These are phyloP conservation scores for Aureobasidium sp. DNA, from an alignment of 2,329 filamentous ascomycete genomes.

Conservation along the genomic window DNA sequence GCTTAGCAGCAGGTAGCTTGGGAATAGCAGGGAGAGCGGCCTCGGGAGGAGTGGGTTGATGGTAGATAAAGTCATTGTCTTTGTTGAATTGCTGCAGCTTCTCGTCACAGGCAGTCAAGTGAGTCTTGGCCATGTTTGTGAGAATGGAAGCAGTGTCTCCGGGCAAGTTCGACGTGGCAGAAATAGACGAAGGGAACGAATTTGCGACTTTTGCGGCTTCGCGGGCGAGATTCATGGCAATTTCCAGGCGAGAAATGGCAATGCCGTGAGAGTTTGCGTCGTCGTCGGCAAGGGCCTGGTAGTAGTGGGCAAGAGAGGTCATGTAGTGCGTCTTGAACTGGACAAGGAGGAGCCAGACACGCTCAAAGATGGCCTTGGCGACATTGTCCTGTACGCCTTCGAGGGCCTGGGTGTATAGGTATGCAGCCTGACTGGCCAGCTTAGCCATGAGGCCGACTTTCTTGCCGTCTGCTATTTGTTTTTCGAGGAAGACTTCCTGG, in stretches of 20 bases:
- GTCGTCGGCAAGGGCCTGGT: slow-evolving; percentile 84
- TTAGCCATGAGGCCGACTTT: slow-evolving; percentile 90
- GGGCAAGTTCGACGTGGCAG: slow-evolving; percentile 74
- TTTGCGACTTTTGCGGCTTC: slow-evolving; percentile 71
- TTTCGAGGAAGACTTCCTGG: slow-evolving; percentile 96
- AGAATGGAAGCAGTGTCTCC: slow-evolving; percentile 70
- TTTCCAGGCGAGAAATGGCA: slow-evolving; percentile 73
- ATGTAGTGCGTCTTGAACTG: slow-evolving; percentile 79
- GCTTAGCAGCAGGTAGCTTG: slow-evolving; percentile 91
- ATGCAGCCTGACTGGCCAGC: slow-evolving; percentile 81
- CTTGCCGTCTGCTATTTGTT: slow-evolving; percentile 87
- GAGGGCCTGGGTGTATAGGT: slow-evolving; percentile 77
- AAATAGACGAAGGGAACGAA: slow-evolving; percentile 71
- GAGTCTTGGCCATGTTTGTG: slow-evolving; percentile 76
- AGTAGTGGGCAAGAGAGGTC: slow-evolving; percentile 83
- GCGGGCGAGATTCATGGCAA: slow-evolving; percentile 70
- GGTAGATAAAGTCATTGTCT: slow-evolving; percentile 98
- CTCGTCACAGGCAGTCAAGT: slow-evolving; percentile 72
- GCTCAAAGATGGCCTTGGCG: slow-evolving; percentile 84
- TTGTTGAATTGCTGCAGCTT: slow-evolving; percentile 70
- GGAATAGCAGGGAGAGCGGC: slow-evolving; percentile 73
- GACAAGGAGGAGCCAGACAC: slow-evolving; percentile 78
- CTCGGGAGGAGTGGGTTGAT: slow-evolving; percentile 82
- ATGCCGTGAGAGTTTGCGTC: slow-evolving; percentile 81
- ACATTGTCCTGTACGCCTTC: slow-evolving; percentile 93